Evolutionary conservation across 257 asterid genomes (phyloP), one percentile per base, ranked within the genome.

Genomic region (Lantana camara): DNA sequence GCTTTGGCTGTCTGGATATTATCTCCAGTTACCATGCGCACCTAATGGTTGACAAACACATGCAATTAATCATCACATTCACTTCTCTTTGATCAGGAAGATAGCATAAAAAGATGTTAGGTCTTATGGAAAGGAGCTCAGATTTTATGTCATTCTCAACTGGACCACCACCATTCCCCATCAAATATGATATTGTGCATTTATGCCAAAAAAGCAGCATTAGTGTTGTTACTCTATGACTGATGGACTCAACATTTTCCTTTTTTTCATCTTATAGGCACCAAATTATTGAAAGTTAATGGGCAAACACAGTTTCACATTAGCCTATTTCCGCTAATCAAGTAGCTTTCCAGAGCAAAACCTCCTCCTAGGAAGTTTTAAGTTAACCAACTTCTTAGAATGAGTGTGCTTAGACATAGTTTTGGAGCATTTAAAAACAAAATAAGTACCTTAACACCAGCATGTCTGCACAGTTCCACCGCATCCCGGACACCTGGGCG

Each of bases 401-500:
- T n/a, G n/a, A n/a, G n/a, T n/a, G n/a, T n/a, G n/a, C n/a, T n/a
- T n/a, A n/a, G n/a, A n/a, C n/a, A n/a, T 35, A 59, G 54, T 12
- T 44, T 27, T 50, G 52, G 56, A 57, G 56, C 49, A 67, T 34
- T 15, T 20, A 41, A 22, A 66, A 30, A 50, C 58, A 60, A 60
- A 60, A 70, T 23, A 37, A 41, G 57, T 79, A 91, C 97, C 95
- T 93, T 93, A 60, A 93, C 90, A 60, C 98, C 98, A 64, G 97
- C 90, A 49, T 73, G 83, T n/a, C 70, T 79, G 84, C 98, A 93
- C 38, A 87, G 80, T 75, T 71, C 77, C 63, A 93, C 98, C 27
- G 97, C 98, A 57, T 93, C 87, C 80, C 70, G 85, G 81, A 93
- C 98, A 51, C 98, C 98, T 23, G 97, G 96, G 23, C 98, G 96